Evolutionary conservation across 176 grass and related monocot genomes (phyloP), one percentile per base, ranked within the genome.

Genomic region (Poa annua): DNA sequence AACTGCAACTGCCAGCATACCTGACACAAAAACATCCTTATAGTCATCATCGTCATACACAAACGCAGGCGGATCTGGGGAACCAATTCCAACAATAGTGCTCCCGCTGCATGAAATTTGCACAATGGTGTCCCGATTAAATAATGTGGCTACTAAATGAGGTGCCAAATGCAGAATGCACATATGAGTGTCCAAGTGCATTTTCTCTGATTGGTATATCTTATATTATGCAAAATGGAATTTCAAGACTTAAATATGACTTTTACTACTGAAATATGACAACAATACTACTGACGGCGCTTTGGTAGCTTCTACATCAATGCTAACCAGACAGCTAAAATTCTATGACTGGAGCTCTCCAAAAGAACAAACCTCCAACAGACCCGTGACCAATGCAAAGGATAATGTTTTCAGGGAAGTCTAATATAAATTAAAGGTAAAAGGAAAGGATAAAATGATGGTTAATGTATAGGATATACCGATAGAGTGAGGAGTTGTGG

Each of bases 11-110:
- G 8, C 32, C n/a, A 83, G 62, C 71, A 77, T 96, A 99, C 97
- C 97, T 77, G 97, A 99, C 14, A 92, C 85, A 59, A 94, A 99
- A 70, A 96, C 91, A 89, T 99, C 93, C 86, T 94, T 94, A 54
- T 99, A 96, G 57, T 99, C 97, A 3, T 92, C 93, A 67, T 99
- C 97, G 15, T 99, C 91, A 13, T 96, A 94, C 51, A 96, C 75
- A 51, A 99, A 99, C 34, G 97, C 77, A 68, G 97, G 97, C 11
- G 96, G 97, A 71, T 99, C 93, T 19, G 93, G 97, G 8, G 89
- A 94, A 87, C 97, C 97, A 21, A 99, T 74, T 33, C 93, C 97
- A 66, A 99, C 93, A 38, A 96, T 90, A 33, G 97, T 99, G 79
- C 97, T 99, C 83, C 97, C 97, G 87, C 97, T 99, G 92, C 66